These are phyloP conservation scores for Angophora floribunda DNA, from an alignment of 345 rosid species.

Conservation along the genomic window DNA sequence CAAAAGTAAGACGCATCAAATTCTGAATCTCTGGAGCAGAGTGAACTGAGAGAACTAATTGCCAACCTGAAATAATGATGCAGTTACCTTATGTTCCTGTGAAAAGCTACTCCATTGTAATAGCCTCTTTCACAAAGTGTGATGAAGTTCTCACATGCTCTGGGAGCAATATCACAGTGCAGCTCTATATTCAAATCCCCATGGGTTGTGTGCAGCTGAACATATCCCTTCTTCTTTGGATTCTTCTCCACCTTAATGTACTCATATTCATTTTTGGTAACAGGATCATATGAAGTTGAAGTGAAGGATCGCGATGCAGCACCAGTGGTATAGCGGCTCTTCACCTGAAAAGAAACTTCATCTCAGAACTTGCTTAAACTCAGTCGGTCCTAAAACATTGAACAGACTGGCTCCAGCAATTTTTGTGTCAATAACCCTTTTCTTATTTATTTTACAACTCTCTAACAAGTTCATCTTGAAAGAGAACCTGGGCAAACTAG, in stretches of 20 bases:
- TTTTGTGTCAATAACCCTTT: background rate
- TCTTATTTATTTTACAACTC: background rate
- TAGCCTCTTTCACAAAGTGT: constrained; percentile 81
- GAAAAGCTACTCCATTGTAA: constrained; percentile 72
- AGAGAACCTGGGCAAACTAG: background rate
- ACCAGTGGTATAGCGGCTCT: constrained; percentile 80
- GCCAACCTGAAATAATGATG: background rate
- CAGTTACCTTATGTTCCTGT: constrained; percentile 69
- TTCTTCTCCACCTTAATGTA: constrained; percentile 83
- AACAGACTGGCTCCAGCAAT: background rate
- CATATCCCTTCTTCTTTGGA: constrained; percentile 95
- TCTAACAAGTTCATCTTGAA: background rate
- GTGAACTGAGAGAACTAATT: background rate
- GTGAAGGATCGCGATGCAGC: constrained; percentile 98
- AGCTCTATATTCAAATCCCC: constrained; percentile 94
- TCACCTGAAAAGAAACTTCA: constrained; percentile 42
- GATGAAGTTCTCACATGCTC: constrained; percentile 88
- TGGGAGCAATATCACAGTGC: constrained; percentile 86
- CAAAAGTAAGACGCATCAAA: background rate
- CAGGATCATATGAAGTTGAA: constrained; percentile 80
- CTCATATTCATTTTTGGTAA: constrained; percentile 78
- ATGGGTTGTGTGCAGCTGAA: constrained; percentile 78
- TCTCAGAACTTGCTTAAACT: background rate
- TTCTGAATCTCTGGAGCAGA: background rate
- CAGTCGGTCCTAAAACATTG: background rate